Base-by-base conservation (phyloP, 441 rosid genomes). In the Cnidoscolus chayamansa region DNA sequence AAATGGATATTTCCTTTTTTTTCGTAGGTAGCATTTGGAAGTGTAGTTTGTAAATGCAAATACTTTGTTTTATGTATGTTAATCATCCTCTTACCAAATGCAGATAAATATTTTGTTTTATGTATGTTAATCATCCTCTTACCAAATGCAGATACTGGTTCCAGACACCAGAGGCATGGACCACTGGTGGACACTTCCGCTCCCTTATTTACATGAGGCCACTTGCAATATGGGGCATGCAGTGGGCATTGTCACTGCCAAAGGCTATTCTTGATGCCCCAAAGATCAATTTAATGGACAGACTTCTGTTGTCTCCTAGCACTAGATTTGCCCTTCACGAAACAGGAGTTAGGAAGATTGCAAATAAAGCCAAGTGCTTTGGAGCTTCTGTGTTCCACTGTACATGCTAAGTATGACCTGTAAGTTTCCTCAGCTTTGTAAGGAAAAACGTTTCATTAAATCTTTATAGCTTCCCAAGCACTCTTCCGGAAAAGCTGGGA, bases 151-250 rank as follows among this genome's bases (percentile, higher is more conserved):
- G 99, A 66, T 94, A 94, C 78, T 85, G 93, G 96, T 95, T 95
- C 85, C 99, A 95, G 82, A 92, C 94, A n/a, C 99, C 99, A 0
- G 99, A 95, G 81, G 99, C 77, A 10, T 95, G 99, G 99, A 88
- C 96, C 49, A 83, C 68, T 12, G 99, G 87, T 5, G 98, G 98
- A 55, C 93, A 90, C 65, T 95, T 84, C 75, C 78, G 99, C 64
- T 95, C 99, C 65, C 88, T 95, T 57, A 87, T 88, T 72, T 95
- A 95, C 72, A 94, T 92, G 99, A 92, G 99, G 78, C 99, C 99
- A 2, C 90, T 92, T 3, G 81, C 98, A 20, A 95, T 95, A 48
- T 95, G 99, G 99, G 88, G 97, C 56, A 95, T 95, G 99, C 99
- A 95, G 49, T 92, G 90, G 88, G 98, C 99, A 10, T 83, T 92